Evolutionary conservation across 2,329 filamentous ascomycete species (phyloP), one percentile per base, ranked within the genome.

Genomic region (Alternaria sp.): DNA sequence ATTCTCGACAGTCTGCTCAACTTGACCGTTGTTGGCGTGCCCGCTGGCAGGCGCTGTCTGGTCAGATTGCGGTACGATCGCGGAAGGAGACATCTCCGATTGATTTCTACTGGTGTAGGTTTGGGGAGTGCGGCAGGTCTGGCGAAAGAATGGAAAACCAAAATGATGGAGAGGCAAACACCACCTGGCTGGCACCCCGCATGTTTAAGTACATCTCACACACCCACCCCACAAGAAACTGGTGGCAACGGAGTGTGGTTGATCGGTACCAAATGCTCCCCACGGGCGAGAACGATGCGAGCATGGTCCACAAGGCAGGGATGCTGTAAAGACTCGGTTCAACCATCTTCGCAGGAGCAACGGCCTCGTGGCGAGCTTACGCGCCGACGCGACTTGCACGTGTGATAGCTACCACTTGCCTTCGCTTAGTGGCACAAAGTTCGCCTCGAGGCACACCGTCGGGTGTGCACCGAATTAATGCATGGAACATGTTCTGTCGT

Each of bases 71-170:
- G 67, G 59, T 30, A 60, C 53, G 57, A 70, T 67, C 9, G 72
- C 72, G 46, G 74, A 70, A 45, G 74, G 74, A 63, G 74, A 73
- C 74, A 77, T 77, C 16, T 50, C 46, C 46, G 28, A 44, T 64
- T 59, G 41, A 38, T 28, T n/a, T 18, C 27, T 49, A 18, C 34
- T 32, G 10, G 32, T 20, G 43, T 51, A 25, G 22, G 38, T 30
- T 67, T 48, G 53, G 57, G 40, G 57, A 14, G 36, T 36, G 12
- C 7, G 61, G 62, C 64, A 66, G 64, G 60, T 71, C 27, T 55
- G 43, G 62, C 62, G 63, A 60, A 36, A 22, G 34, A 25, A 51
- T 49, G 48, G 40, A 43, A 45, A 49, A 22, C 34, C 54, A 45
- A 54, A 44, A 30, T 16, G 41, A 28, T 52, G 48, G 30, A 63